Conservation (phyloP, 2,329 filamentous ascomycete species). For the Fusarium sterilihyphosum region DNA sequence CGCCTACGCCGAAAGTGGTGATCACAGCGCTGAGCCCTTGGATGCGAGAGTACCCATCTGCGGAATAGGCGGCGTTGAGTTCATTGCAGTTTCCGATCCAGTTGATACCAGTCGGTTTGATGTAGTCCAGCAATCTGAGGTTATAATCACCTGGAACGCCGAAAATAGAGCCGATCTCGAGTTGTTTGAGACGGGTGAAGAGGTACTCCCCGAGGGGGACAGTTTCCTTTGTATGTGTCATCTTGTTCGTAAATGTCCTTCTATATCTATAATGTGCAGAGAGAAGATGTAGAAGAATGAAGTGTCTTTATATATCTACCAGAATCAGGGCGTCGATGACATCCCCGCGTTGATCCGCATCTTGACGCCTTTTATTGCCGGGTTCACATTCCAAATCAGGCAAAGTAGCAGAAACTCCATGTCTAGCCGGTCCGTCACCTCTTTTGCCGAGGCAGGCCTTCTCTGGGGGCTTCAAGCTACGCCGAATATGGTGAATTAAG, state of each 20-base stretch:
- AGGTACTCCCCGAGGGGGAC: conserved; percentile 7
- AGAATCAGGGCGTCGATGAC: neutral
- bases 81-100: conserved; percentile 23
- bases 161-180: conserved; percentile 7
- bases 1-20: conserved; percentile 11
- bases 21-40: neutral
- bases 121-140: conserved; percentile 9
- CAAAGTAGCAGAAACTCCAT: neutral
- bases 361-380: neutral
- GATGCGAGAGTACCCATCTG: conserved; percentile 10
- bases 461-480: neutral
- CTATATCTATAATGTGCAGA: neutral
- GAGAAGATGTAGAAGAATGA: neutral
- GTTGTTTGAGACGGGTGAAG: conserved; percentile 14
- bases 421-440: neutral
- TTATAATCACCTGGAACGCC: conserved; percentile 19
- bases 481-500: neutral
- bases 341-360: conserved; percentile 5
- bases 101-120: conserved; percentile 5
- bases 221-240: neutral
- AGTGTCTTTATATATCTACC: neutral
- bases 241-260: neutral
- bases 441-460: conserved; percentile 1
- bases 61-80: conserved; percentile 3
- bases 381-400: neutral